Evolutionary conservation across 2,329 filamentous ascomycete species (phyloP).

Genomic region (Aspergillus aculeatinus): DNA sequence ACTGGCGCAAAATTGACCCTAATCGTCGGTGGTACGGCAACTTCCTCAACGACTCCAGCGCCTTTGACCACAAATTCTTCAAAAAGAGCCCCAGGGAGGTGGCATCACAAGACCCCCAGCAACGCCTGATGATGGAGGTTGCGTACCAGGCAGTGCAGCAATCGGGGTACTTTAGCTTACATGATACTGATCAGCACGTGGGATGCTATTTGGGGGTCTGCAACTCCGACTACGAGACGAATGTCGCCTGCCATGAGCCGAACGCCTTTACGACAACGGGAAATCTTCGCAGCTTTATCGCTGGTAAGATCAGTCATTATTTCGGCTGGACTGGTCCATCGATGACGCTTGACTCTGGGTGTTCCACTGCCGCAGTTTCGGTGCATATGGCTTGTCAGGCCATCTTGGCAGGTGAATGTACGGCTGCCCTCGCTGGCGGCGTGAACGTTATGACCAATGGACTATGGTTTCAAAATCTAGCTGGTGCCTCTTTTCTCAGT

Average conservation of each 20-base stretch:
- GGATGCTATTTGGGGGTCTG: constrained; percentile 31
- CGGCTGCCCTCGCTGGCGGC: constrained; percentile 37
- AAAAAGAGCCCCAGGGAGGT: constrained; percentile 27
- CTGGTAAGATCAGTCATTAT: constrained; percentile 42
- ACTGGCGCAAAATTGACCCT: neutral
- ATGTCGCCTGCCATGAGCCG: constrained; percentile 26
- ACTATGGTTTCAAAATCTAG: constrained; percentile 28
- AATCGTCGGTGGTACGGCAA: constrained; percentile 5
- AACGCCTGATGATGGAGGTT: constrained; percentile 27
- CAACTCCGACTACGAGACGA: constrained; percentile 28
- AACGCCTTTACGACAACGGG: constrained; percentile 30
- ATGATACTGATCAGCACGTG: constrained; percentile 14
- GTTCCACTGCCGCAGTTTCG: constrained; percentile 42
- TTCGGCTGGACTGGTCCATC: constrained; percentile 26
- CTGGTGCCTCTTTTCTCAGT: constrained; percentile 43
- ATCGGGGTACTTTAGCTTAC: constrained; percentile 27
- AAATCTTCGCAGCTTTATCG: constrained; percentile 17
- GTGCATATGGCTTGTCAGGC: constrained; percentile 27
- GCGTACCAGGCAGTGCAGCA: constrained; percentile 34
- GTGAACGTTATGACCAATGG: constrained; percentile 32
- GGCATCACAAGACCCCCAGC: constrained; percentile 31
- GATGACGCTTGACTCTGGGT: constrained; percentile 43
- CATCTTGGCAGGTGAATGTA: constrained; percentile 25
- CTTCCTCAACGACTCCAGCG: neutral
- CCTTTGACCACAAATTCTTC: constrained; percentile 34